phyloP scores from a whole-genome alignment of 345 rosid species.

The Nasturtium officinale region DNA sequence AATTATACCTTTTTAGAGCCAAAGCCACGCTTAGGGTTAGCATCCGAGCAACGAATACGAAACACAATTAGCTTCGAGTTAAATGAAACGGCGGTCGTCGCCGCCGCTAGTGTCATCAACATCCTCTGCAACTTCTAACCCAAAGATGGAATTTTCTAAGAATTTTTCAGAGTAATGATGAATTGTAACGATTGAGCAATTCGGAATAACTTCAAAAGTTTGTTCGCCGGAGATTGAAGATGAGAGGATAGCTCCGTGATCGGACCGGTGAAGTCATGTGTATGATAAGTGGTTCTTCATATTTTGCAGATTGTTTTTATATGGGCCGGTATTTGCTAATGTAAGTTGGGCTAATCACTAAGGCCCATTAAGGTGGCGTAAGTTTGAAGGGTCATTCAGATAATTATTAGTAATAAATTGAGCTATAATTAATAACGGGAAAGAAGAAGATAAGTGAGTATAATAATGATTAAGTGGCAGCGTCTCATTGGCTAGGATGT shows the following conservation, averaged over 20 bases:
- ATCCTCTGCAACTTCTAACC: slow-evolving; percentile 12
- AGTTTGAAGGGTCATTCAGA: neutral
- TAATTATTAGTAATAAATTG: neutral
- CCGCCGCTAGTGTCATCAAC: slow-evolving; percentile 36
- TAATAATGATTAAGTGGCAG: slow-evolving; percentile 25
- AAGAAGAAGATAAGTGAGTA: neutral
- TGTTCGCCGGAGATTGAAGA: slow-evolving; percentile 31
- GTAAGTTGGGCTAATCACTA: neutral
- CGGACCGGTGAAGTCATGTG: slow-evolving; percentile 24
- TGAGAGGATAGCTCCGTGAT: slow-evolving; percentile 30
- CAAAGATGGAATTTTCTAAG: neutral
- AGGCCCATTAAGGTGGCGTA: slow-evolving; percentile 5
- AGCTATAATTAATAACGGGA: neutral
- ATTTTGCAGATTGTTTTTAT: slow-evolving; percentile 2
- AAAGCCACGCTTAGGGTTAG: slow-evolving; percentile 40
- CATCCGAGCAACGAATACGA: slow-evolving; percentile 40
- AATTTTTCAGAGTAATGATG: neutral
- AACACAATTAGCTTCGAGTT: slow-evolving; percentile 33
- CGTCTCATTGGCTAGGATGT: slow-evolving; percentile 33
- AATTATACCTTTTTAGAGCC: slow-evolving; percentile 41
- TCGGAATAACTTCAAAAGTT: neutral
- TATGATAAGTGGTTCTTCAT: slow-evolving; percentile 10
- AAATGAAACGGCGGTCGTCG: slow-evolving; percentile 30
- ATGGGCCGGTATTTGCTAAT: neutral
- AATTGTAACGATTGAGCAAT: neutral